These are phyloP conservation scores for Stemphylium vesicarium DNA, from an alignment of 2,329 filamentous ascomycete species.

Conservation along the genomic window DNA sequence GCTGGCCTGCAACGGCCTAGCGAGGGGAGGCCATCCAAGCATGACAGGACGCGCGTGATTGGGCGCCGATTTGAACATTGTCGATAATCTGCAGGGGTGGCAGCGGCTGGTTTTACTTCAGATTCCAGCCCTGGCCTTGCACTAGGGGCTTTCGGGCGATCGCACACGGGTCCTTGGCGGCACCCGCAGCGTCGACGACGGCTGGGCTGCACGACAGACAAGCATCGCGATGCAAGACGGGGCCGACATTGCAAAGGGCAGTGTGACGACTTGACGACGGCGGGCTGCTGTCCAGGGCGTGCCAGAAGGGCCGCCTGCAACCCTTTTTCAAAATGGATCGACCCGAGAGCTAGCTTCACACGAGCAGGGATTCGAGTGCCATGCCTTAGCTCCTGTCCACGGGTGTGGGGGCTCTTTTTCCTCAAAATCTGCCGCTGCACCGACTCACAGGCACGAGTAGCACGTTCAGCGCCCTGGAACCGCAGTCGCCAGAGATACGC, in stretches of 20 bases:
- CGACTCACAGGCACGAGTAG: slow-evolving; percentile 5
- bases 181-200: not conserved
- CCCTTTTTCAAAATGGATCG: slow-evolving; percentile 12
- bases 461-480: slow-evolving; percentile 1
- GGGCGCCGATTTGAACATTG: slow-evolving; percentile 22
- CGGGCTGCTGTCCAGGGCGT: not conserved
- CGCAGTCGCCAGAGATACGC: slow-evolving; percentile 3
- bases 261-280: not conserved
- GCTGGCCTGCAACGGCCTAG: slow-evolving; percentile 24
- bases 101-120: slow-evolving; percentile 23
- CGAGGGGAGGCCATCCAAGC: slow-evolving; percentile 15
- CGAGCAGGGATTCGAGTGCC: slow-evolving; percentile 10
- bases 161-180: not conserved
- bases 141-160: slow-evolving; percentile 7
- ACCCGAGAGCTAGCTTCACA: slow-evolving; percentile 14
- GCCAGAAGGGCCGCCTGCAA: slow-evolving; percentile 1
- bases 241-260: not conserved
- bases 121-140: slow-evolving; percentile 19
- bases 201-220: not conserved
- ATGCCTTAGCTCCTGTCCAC: slow-evolving; percentile 12
- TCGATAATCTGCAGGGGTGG: slow-evolving; percentile 16
- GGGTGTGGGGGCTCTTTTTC: slow-evolving; percentile 16
- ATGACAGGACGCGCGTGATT: slow-evolving; percentile 15
- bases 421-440: slow-evolving; percentile 20
- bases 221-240: no score